Conservation (phyloP, 2,329 filamentous ascomycete genomes). For the Aspergillus sp. region DNA sequence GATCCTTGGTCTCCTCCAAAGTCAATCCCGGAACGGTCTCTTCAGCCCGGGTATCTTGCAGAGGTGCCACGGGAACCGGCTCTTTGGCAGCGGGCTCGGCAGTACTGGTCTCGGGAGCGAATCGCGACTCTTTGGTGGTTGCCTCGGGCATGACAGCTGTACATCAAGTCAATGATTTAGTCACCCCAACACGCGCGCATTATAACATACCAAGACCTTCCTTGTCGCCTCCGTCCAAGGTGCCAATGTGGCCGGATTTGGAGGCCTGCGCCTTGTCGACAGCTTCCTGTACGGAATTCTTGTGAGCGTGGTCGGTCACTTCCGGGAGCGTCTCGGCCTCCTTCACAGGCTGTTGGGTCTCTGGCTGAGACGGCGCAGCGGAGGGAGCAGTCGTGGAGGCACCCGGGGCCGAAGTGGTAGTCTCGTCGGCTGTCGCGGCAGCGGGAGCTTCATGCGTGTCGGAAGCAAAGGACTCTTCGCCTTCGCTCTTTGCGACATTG, state of each 20-base stretch:
- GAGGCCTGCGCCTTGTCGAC: conserved; percentile 17
- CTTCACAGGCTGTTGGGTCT: conserved; percentile 2
- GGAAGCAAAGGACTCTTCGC: conserved; percentile 11
- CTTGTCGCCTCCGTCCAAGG: conserved; percentile 9
- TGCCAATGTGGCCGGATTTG: conserved; percentile 12
- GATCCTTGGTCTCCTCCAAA: conserved; percentile 1
- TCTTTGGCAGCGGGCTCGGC: conserved; percentile 2
- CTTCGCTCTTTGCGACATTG: conserved; percentile 12
- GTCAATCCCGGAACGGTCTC: neutral
- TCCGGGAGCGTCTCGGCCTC: conserved; percentile 8
- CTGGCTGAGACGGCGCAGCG: conserved; percentile 5
- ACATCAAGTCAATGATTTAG: neutral
- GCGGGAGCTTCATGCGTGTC: conserved; percentile 7
- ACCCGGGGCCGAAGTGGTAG: conserved; percentile 4
- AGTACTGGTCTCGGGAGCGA: conserved; percentile 3
- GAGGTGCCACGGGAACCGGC: neutral
- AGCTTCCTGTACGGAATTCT: conserved; percentile 10
- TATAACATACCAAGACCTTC: conserved; percentile 12
- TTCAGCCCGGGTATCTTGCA: too few relatives aligned
- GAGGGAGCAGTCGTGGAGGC: conserved; percentile 8
- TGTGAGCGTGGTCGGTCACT: neutral
- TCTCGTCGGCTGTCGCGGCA: neutral
- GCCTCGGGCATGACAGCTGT: conserved; percentile 15
- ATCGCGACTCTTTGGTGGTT: conserved; percentile 11
- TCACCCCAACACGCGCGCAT: neutral